phyloP scores from a whole-genome alignment of 148 eudicot species.

The Rhododendron mucronatum region DNA sequence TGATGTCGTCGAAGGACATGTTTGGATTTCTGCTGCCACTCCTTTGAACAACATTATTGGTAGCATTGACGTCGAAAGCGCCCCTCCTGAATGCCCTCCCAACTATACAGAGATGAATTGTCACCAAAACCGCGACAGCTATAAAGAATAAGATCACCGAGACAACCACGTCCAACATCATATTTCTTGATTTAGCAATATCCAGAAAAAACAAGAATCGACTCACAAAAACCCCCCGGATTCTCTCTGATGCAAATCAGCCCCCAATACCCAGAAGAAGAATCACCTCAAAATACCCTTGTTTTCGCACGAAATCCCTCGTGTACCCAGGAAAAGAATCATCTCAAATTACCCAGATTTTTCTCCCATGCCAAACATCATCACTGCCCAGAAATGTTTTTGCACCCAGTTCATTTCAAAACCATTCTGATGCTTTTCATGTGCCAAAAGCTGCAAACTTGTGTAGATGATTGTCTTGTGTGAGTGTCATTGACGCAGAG shows the following conservation, averaged over 20 bases:
- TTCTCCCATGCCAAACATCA: constrained; percentile 6
- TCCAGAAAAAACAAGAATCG: background rate
- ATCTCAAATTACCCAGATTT: background rate
- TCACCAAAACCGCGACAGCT: constrained; percentile 18
- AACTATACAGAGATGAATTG: constrained; percentile 22
- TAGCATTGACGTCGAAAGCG: background rate
- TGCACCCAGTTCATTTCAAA: background rate
- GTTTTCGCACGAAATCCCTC: too few species aligned
- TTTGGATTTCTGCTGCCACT: background rate
- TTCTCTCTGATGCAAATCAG: background rate
- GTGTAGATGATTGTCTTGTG: background rate
- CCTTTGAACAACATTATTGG: background rate
- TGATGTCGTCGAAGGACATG: constrained; percentile 21
- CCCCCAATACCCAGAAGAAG: background rate
- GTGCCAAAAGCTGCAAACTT: constrained; percentile 4
- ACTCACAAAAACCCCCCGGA: background rate
- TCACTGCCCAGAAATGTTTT: background rate
- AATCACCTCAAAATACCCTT: background rate
- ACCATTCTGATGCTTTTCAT: background rate
- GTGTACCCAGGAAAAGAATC: background rate
- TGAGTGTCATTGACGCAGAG: background rate
- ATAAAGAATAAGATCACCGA: constrained; percentile 15
- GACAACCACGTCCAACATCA: constrained; percentile 16
- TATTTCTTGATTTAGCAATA: background rate
- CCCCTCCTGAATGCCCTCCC: constrained; percentile 24